phyloP scores from a whole-genome alignment of 2,329 filamentous ascomycete genomes.

The Metarhizium album region DNA sequence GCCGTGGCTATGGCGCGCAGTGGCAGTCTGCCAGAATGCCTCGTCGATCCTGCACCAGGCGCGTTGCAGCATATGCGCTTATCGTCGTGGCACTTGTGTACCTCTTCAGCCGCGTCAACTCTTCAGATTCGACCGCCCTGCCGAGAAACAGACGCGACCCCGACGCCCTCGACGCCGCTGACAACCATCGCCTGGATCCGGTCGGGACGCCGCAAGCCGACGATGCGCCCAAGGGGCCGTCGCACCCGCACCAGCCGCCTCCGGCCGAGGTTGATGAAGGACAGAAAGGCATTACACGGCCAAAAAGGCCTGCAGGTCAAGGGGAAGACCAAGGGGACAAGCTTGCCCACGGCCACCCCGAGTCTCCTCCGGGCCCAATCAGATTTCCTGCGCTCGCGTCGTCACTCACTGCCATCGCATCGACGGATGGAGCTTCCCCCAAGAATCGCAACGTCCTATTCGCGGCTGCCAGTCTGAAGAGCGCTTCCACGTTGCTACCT shows the following conservation, averaged over 20 bases:
- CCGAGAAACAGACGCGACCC: background rate
- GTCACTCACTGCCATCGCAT: conserved; percentile 49
- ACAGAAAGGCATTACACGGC: background rate
- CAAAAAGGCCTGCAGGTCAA: background rate
- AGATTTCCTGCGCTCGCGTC: conserved; percentile 54
- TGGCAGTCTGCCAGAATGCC: conserved; percentile 34
- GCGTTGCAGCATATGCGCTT: conserved; percentile 35
- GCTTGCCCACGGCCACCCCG: background rate
- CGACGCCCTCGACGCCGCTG: background rate
- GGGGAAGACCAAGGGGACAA: background rate
- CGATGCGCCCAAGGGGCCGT: background rate
- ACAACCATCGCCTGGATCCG: background rate
- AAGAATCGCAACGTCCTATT: conserved; percentile 68
- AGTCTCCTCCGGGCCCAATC: conserved; percentile 43
- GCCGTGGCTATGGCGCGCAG: conserved; percentile 10
- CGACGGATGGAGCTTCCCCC: conserved; percentile 37
- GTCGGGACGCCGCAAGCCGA: background rate
- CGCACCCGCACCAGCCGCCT: background rate
- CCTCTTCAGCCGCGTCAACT: conserved; percentile 11
- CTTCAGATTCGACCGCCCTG: conserved; percentile 14
- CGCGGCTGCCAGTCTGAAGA: conserved; percentile 62
- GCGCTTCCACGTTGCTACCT: conserved; percentile 61
- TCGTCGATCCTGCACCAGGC: conserved; percentile 42
- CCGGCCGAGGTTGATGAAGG: background rate
- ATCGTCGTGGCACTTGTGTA: conserved; percentile 46